Conservation (phyloP, 768 basidiomycete species). For the Atractiella rhizophila region DNA sequence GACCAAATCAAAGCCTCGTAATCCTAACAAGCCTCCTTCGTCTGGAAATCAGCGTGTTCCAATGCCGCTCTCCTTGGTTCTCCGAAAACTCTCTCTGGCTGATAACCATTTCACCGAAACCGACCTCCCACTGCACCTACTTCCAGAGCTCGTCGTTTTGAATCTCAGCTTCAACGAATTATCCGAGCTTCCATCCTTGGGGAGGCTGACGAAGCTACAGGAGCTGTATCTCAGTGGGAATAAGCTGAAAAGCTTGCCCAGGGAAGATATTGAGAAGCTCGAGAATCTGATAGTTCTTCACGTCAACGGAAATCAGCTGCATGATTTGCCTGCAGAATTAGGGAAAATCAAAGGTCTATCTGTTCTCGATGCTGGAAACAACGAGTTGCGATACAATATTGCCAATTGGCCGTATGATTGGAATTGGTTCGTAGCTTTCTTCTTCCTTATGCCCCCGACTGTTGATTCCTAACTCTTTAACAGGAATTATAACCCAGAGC, state of each 20-base stretch:
- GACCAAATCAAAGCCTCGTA: conserved; percentile 16
- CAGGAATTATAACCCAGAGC: conserved; percentile 88
- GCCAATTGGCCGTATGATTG: conserved; percentile 97
- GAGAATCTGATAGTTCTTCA: conserved; percentile 47
- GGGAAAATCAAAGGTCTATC: conserved; percentile 52
- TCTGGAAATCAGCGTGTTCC: conserved; percentile 15
- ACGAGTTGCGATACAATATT: conserved; percentile 83
- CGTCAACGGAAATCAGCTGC: conserved; percentile 77
- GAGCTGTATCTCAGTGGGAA: conserved; percentile 91
- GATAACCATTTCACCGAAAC: conserved; percentile 65
- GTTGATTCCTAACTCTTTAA: neutral
- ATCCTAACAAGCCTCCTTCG: conserved; percentile 25
- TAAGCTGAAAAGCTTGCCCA: conserved; percentile 63
- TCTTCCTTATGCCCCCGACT: neutral
- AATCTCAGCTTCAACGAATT: conserved; percentile 91
- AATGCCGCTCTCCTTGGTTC: conserved; percentile 40
- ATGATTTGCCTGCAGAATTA: conserved; percentile 73
- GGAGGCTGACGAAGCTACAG: conserved; percentile 53
- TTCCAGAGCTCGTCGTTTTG: conserved; percentile 52
- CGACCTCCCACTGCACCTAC: conserved; percentile 43
- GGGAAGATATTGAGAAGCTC: conserved; percentile 57
- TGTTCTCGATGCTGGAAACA: conserved; percentile 77
- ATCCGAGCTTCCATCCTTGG: conserved; percentile 54
- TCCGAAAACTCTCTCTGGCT: conserved; percentile 58
- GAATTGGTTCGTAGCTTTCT: conserved; percentile 54